These are phyloP conservation scores for Aspergillus panamensis DNA, from an alignment of 495 filamentous ascomycete genomes.

Conservation along the genomic window DNA sequence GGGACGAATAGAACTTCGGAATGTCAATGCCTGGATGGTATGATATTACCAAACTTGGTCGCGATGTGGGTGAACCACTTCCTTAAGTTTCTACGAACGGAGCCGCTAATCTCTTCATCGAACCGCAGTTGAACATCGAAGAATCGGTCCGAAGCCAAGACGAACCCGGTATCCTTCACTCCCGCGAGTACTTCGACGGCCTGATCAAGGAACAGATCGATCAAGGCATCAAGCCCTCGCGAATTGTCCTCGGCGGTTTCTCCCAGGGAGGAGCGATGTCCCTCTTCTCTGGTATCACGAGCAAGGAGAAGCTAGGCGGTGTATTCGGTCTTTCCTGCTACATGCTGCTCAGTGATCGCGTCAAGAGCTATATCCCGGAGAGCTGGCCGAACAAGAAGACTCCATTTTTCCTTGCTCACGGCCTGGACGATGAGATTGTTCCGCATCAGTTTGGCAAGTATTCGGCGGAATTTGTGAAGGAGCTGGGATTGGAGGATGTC, in stretches of 20 bases:
- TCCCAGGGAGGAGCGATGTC: constrained; percentile 61
- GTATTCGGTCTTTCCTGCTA: constrained; percentile 86
- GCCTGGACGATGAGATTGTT: constrained; percentile 69
- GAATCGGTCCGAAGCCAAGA: constrained; percentile 59
- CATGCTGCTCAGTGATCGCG: constrained; percentile 67
- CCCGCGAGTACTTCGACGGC: constrained; percentile 68
- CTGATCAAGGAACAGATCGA: constrained; percentile 82
- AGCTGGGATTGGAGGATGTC: constrained; percentile 62
- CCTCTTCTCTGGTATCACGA: constrained; percentile 66
- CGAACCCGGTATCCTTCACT: constrained; percentile 71
- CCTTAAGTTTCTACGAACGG: no score
- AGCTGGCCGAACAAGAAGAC: constrained; percentile 72
- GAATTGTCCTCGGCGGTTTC: constrained; percentile 78
- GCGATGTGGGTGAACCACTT: constrained; percentile 37
- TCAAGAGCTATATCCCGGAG: constrained; percentile 60
- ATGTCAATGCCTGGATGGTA: constrained; percentile 92
- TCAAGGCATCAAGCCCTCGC: constrained; percentile 73
- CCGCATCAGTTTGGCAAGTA: constrained; percentile 60
- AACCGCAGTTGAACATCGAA: constrained; percentile 41
- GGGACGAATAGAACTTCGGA: constrained; percentile 60
- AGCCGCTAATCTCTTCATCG: neutral
- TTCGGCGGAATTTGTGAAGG: constrained; percentile 60
- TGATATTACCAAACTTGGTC: constrained; percentile 65
- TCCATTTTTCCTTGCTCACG: constrained; percentile 85
- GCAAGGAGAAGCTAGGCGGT: constrained; percentile 71